Conservation (phyloP, 106 monocot species). For the Dendrobium nobile region DNA sequence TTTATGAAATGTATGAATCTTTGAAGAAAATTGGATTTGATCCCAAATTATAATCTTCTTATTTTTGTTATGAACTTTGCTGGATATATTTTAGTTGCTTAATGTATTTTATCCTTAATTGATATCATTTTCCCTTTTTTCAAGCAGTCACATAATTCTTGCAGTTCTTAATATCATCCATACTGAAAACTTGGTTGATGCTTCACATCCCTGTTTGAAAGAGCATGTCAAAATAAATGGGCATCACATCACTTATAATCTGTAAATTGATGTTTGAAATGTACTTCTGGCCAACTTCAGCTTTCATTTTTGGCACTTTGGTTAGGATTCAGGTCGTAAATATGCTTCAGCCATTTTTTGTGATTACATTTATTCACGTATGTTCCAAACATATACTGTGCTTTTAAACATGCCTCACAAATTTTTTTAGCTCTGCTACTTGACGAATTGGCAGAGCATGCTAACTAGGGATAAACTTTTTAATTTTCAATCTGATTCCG, state of each 20-base stretch:
- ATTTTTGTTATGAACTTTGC: background rate
- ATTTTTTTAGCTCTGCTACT: background rate
- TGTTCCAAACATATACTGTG: background rate
- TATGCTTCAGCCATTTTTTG: background rate
- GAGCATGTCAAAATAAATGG: background rate
- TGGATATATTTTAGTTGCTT: background rate
- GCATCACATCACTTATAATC: background rate
- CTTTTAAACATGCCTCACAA: background rate
- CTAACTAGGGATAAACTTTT: background rate
- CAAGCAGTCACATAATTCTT: background rate
- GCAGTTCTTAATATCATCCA: background rate
- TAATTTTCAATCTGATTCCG: background rate
- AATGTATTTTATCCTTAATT: background rate
- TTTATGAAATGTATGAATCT: background rate
- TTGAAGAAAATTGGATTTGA: background rate
- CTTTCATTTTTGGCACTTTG: background rate
- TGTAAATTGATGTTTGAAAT: slow-evolving; percentile 3
- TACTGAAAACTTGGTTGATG: background rate
- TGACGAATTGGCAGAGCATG: background rate
- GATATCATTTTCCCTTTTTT: background rate
- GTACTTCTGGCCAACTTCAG: background rate
- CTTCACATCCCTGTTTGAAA: background rate
- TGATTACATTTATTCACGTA: background rate
- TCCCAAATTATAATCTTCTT: background rate
- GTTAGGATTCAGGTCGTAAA: background rate